phyloP scores from a whole-genome alignment of 352 stramenopile genomes.

The Thalassiosira pacifica region DNA sequence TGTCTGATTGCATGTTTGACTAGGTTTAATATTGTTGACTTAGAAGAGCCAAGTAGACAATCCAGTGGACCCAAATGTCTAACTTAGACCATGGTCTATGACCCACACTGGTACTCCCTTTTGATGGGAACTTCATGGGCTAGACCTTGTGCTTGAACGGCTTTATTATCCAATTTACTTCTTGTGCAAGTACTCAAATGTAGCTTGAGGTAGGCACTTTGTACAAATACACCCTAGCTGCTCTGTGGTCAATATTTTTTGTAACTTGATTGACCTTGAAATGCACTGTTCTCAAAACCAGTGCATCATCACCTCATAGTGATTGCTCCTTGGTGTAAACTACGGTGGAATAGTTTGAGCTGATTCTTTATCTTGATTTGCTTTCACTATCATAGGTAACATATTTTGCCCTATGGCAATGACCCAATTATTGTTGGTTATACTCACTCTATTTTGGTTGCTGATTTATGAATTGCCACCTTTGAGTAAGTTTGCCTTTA shows the following conservation, averaged over 20 bases:
- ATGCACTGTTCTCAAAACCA: conserved; percentile 23
- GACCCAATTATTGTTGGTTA: neutral
- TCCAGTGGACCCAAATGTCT: too few relatives aligned
- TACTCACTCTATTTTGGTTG: neutral
- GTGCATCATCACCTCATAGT: conserved; percentile 16
- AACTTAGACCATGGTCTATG: too few relatives aligned
- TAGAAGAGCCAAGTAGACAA: too few relatives aligned
- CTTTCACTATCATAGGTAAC: neutral
- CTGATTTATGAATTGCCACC: neutral
- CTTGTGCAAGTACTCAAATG: conserved; percentile 5
- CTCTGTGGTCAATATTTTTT: conserved; percentile 6
- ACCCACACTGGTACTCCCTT: too few relatives aligned
- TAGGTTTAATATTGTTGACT: too few relatives aligned
- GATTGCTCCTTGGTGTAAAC: conserved; percentile 13
- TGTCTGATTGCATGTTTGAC: too few relatives aligned
- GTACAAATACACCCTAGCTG: conserved; percentile 27
- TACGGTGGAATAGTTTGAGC: conserved; percentile 6
- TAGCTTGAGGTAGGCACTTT: neutral
- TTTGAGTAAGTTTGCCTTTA: neutral
- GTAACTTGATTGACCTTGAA: too few relatives aligned
- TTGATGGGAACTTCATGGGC: too few relatives aligned
- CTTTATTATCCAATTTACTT: conserved; percentile 36
- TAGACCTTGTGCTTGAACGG: too few relatives aligned
- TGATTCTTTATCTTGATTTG: neutral
- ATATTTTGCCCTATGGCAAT: neutral